A percentile compares a stretch with the other conserved stretches of the same genome.
Conservation (phyloP, 2,329 filamentous ascomycete species). For the Pleoardoris graminearum region DNA sequence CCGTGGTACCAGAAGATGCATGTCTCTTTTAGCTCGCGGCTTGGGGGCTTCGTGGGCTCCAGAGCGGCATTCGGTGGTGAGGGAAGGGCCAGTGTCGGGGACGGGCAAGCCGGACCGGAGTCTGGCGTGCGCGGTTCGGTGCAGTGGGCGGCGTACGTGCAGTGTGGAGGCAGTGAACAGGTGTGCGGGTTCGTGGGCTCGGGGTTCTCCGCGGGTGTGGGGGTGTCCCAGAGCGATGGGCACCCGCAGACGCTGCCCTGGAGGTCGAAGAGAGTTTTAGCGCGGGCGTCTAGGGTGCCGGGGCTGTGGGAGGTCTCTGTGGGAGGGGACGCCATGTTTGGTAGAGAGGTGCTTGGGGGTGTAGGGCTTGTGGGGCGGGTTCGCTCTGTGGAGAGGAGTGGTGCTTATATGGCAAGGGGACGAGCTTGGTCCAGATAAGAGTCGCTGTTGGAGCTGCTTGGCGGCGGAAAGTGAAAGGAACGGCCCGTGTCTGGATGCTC, state of each 20-base stretch:
- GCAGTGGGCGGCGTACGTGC: too few species aligned
- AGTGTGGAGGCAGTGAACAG: too few species aligned
- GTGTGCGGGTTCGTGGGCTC: background rate
- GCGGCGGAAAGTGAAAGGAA: too few species aligned
- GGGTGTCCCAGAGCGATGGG: slow-evolving; percentile 24
- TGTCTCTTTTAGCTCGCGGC: slow-evolving; percentile 10
- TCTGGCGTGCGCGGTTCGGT: too few species aligned
- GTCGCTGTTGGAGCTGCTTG: too few species aligned
- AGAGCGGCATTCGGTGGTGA: background rate
- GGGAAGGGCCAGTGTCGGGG: too few species aligned
- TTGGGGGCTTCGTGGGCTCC: background rate
- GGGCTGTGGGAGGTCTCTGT: background rate
- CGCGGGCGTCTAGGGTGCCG: background rate
- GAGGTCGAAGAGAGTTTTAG: slow-evolving; percentile 12
- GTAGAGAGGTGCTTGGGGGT: background rate
- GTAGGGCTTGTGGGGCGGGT: background rate
- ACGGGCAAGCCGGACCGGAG: too few species aligned
- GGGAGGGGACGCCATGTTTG: too few species aligned
- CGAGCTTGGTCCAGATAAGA: too few species aligned
- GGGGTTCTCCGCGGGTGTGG: background rate
- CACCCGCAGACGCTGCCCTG: slow-evolving; percentile 34
- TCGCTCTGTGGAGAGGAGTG: too few species aligned
- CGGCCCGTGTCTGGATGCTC: too few species aligned
- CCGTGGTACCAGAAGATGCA: slow-evolving; percentile 38
- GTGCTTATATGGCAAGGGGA: too few species aligned